Conservation (phyloP, 176 grass and related monocot species). For the Saccharum spontaneum region DNA sequence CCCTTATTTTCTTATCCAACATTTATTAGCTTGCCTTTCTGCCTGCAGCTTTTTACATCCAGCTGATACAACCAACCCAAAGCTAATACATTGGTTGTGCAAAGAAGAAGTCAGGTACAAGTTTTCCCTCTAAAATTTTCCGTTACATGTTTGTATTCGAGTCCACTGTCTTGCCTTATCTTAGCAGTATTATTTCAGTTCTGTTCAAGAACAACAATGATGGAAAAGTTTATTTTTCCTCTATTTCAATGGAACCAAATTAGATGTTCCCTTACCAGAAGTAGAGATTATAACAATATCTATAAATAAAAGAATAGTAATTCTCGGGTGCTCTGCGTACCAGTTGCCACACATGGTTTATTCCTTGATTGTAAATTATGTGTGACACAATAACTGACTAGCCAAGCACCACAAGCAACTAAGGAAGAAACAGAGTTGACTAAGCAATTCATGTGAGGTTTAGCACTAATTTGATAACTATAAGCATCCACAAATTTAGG, state of each 20-base stretch:
- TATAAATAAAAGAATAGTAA: slow-evolving; percentile 17
- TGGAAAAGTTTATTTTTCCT: not conserved
- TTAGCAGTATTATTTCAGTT: slow-evolving; percentile 19
- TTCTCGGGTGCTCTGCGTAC: not conserved
- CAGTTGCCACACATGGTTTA: not conserved
- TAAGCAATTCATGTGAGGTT: not conserved
- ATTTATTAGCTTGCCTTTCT: slow-evolving; percentile 31
- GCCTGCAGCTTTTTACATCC: slow-evolving; percentile 85
- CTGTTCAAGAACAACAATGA: not conserved
- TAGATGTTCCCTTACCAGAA: not conserved
- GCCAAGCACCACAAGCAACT: not conserved
- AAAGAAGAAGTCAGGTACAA: slow-evolving; percentile 90
- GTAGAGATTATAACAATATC: not conserved
- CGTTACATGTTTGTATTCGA: slow-evolving; percentile 16
- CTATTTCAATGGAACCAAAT: not conserved
- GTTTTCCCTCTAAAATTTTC: not conserved
- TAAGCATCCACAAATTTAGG: not conserved
- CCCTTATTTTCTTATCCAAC: slow-evolving; percentile 24
- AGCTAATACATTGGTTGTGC: slow-evolving; percentile 83
- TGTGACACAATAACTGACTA: not conserved
- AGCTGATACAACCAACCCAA: slow-evolving; percentile 76
- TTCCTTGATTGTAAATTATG: slow-evolving; percentile 12
- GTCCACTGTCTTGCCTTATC: slow-evolving; percentile 16
- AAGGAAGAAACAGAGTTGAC: not conserved
- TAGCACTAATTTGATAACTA: not conserved